A percentile compares a stretch with the other conserved stretches of the same genome.
phyloP scores from a whole-genome alignment of 140 eudicot species.

The Anethum foeniculum region DNA sequence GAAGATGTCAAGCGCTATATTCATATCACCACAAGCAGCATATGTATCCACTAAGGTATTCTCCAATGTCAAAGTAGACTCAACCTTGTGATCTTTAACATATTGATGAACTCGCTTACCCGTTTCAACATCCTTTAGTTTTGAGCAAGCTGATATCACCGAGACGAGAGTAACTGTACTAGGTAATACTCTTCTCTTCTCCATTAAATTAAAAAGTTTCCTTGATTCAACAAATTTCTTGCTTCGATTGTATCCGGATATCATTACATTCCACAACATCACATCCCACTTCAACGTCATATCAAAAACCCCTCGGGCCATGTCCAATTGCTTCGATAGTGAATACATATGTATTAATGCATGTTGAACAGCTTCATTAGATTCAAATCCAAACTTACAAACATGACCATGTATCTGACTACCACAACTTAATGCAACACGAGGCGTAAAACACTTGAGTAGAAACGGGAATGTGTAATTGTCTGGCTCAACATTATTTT shows the following conservation, averaged over 20 bases:
- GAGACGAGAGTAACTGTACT: constrained; percentile 42
- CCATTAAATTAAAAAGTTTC: constrained; percentile 34
- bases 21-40: constrained; percentile 38
- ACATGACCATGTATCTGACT: constrained; percentile 42
- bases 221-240: constrained; percentile 32
- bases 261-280: constrained; percentile 42
- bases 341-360: constrained; percentile 33
- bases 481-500: constrained; percentile 33
- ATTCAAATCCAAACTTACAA: constrained; percentile 33
- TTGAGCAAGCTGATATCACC: constrained; percentile 37
- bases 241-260: constrained; percentile 34
- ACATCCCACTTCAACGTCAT: constrained; percentile 24
- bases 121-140: constrained; percentile 31
- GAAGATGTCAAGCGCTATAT: constrained; percentile 27
- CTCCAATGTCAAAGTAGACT: constrained; percentile 30
- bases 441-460: constrained; percentile 31
- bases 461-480: constrained; percentile 43
- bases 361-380: constrained; percentile 29
- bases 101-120: constrained; percentile 25
- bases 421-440: constrained; percentile 13
- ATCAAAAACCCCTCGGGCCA: constrained; percentile 37
- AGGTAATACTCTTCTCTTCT: constrained; percentile 25
- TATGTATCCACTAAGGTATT: constrained; percentile 40
- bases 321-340: constrained; percentile 22
- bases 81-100: constrained; percentile 16